These are phyloP conservation scores for Puccinia hordei DNA, from an alignment of 1,284 basidiomycete genomes.

Conservation along the genomic window DNA sequence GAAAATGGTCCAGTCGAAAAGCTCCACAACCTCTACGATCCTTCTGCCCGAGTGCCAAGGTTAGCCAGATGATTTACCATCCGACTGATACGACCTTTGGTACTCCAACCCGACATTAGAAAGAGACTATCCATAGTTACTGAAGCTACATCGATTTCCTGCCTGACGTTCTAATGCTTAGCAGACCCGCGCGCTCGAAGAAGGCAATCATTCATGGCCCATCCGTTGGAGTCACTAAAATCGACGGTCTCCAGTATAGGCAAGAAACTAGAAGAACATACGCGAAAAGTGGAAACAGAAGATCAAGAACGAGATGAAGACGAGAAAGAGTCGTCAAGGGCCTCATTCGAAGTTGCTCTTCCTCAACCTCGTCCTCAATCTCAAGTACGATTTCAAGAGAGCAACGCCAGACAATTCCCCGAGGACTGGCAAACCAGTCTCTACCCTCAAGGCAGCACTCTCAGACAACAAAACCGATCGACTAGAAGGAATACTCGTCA, in stretches of 20 bases:
- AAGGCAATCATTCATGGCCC: background rate
- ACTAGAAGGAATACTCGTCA: background rate
- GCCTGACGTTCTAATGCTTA: too few species aligned
- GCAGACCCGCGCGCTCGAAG: background rate
- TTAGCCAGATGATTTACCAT: background rate
- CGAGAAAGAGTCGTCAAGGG: background rate
- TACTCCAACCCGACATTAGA: background rate
- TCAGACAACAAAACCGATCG: background rate
- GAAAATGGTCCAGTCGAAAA: background rate
- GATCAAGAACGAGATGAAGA: background rate
- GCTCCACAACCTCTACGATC: background rate
- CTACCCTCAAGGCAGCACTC: background rate
- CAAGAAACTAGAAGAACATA: constrained; percentile 1
- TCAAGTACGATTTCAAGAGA: background rate
- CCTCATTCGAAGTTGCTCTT: constrained; percentile 14
- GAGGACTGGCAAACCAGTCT: constrained; percentile 27
- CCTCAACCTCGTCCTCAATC: background rate
- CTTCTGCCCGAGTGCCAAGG: background rate
- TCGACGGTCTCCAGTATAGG: background rate
- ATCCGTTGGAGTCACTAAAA: background rate
- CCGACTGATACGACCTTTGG: background rate
- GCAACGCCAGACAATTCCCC: constrained; percentile 3
- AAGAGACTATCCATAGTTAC: background rate
- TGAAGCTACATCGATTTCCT: background rate
- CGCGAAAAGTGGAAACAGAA: background rate